A percentile compares a stretch with the other conserved stretches of the same genome.
Evolutionary conservation across 768 basidiomycete species (phyloP).

Genomic region (Pilatotrama ljubarskyi): DNA sequence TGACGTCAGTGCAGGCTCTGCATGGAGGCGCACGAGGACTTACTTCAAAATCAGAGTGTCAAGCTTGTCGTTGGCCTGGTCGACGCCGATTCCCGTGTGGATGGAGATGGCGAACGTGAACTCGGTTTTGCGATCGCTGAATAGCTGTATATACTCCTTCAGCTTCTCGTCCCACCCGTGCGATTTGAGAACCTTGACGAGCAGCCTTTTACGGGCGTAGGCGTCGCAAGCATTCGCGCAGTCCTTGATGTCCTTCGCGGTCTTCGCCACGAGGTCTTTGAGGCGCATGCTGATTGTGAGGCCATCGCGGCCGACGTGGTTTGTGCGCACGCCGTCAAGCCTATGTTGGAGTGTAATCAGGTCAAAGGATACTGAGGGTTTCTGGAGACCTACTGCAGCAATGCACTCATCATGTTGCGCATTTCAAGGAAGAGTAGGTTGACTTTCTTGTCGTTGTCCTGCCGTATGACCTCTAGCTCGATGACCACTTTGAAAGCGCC

Average conservation of each 20-base stretch:
- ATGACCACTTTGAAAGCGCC: conserved; percentile 50
- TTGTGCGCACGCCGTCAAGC: conserved; percentile 34
- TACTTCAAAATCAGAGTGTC: conserved; percentile 12
- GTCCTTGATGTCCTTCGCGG: conserved; percentile 33
- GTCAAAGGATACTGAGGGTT: no score
- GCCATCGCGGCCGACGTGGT: conserved; percentile 34
- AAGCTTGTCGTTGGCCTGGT: conserved; percentile 22
- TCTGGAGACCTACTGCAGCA: conserved; percentile 41
- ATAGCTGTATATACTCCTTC: conserved; percentile 13
- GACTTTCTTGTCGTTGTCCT: conserved; percentile 54
- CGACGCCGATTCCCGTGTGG: conserved; percentile 30
- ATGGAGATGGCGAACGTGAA: conserved; percentile 33
- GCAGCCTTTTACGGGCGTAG: conserved; percentile 32
- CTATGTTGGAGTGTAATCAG: conserved; percentile 17
- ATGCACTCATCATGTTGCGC: conserved; percentile 48
- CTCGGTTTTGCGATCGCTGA: conserved; percentile 27
- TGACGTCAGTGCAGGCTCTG: background rate
- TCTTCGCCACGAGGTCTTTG: conserved; percentile 30
- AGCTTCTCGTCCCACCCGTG: conserved; percentile 31
- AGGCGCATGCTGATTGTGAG: conserved; percentile 36
- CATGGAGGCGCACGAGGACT: background rate
- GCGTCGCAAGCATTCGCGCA: conserved; percentile 37
- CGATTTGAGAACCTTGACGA: conserved; percentile 32
- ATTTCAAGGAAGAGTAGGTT: conserved; percentile 48
- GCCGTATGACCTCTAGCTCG: conserved; percentile 46